Evolutionary conservation across 2,329 filamentous ascomycete genomes (phyloP).

Genomic region (Colletotrichum navitas): DNA sequence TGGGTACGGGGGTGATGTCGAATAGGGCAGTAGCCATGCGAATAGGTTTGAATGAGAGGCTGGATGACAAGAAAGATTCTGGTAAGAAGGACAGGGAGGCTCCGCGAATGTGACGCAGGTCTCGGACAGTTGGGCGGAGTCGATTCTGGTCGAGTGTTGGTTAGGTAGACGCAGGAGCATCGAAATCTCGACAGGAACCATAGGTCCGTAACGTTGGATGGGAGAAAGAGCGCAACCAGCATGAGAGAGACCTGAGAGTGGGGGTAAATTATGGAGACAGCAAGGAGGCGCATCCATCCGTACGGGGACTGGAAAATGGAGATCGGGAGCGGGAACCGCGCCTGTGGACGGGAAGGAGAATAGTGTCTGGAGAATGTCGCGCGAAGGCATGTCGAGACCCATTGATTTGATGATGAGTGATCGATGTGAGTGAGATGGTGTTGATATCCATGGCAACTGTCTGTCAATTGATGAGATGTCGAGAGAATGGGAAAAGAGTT

Average conservation of each 20-base stretch:
- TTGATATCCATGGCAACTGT: background rate
- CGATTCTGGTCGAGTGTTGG: background rate
- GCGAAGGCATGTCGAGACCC: conserved; percentile 24
- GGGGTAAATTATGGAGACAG: background rate
- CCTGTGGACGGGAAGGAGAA: conserved; percentile 1
- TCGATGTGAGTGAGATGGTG: background rate
- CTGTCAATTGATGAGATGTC: background rate
- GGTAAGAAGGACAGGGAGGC: conserved; percentile 33
- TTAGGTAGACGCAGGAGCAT: background rate
- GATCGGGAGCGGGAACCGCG: conserved; percentile 7
- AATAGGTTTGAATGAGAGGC: background rate
- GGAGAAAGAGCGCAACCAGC: background rate
- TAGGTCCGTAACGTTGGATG: conserved; percentile 6
- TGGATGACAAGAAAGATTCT: conserved; percentile 39
- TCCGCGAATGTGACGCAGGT: conserved; percentile 16
- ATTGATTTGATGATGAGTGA: conserved; percentile 2
- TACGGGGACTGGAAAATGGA: conserved; percentile 21
- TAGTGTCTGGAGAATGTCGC: conserved; percentile 22
- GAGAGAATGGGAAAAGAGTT: background rate
- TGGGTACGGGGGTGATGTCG: conserved; percentile 15
- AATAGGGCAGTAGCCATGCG: conserved; percentile 16
- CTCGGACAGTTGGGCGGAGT: conserved; percentile 2
- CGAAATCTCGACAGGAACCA: background rate
- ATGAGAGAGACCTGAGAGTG: background rate
- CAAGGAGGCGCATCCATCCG: background rate